These are phyloP conservation scores for Aspergillus sojae DNA, from an alignment of 2,329 filamentous ascomycete genomes.

Conservation along the genomic window DNA sequence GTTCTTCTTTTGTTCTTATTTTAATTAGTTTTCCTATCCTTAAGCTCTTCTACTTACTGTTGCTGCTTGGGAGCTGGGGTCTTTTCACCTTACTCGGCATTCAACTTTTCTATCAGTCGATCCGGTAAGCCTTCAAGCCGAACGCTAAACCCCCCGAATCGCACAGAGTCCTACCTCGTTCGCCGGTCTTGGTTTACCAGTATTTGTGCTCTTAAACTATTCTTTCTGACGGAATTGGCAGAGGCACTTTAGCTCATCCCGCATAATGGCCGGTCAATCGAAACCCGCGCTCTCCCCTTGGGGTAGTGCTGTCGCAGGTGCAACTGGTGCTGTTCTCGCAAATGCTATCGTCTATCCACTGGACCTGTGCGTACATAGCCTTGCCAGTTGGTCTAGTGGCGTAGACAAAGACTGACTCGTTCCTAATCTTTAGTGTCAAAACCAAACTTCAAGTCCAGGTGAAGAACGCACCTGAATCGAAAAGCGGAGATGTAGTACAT, in stretches of 20 bases:
- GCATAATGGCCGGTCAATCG: conserved; percentile 57
- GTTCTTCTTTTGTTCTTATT: conserved; percentile 14
- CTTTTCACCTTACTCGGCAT: not conserved
- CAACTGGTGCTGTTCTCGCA: conserved; percentile 88
- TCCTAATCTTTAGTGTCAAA: conserved; percentile 71
- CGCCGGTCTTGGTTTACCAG: not conserved
- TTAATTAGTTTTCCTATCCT: not conserved
- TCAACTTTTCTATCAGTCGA: not conserved
- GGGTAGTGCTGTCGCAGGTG: conserved; percentile 89
- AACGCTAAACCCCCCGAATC: not conserved
- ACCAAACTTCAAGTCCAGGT: conserved; percentile 95
- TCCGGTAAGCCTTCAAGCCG: conserved; percentile 2
- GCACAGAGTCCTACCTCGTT: not conserved
- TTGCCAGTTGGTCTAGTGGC: not conserved
- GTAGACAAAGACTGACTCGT: conserved; percentile 18
- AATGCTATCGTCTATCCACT: conserved; percentile 95
- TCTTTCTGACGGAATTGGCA: not conserved
- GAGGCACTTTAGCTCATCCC: conserved; percentile 3
- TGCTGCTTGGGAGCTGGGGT: not conserved
- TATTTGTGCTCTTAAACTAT: not conserved
- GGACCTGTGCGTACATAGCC: conserved; percentile 73
- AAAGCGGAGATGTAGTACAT: conserved; percentile 60
- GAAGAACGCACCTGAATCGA: conserved; percentile 59
- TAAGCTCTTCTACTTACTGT: not conserved
- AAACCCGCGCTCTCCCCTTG: conserved; percentile 82